Evolutionary conservation across 345 rosid genomes (phyloP).

Genomic region (Lumnitzera littorea): DNA sequence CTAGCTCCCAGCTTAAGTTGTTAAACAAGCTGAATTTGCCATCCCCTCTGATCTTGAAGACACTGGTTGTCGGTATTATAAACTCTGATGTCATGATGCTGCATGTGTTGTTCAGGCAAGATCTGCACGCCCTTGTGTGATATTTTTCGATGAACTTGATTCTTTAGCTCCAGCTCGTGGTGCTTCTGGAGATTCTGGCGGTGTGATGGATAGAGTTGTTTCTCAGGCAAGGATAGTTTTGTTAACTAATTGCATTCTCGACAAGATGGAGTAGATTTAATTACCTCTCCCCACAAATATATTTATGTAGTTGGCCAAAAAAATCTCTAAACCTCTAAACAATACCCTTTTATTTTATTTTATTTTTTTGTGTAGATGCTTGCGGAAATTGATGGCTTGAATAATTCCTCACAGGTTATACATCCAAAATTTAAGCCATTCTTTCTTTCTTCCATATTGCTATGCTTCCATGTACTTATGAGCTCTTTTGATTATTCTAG

Average conservation of each 20-base stretch:
- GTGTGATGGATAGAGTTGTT: constrained; percentile 98
- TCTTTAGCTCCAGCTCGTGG: constrained; percentile 99
- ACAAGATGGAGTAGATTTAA: background rate
- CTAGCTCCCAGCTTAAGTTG: background rate
- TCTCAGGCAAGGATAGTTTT: constrained; percentile 57
- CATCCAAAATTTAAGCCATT: constrained; percentile 3
- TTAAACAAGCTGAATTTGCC: constrained; percentile 1
- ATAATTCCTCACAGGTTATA: constrained; percentile 70
- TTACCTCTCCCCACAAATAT: background rate
- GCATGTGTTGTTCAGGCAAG: constrained; percentile 57
- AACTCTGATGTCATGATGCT: too few species aligned
- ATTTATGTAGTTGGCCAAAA: background rate
- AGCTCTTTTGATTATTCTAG: constrained; percentile 17
- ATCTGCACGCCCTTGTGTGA: constrained; percentile 92
- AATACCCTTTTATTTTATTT: background rate
- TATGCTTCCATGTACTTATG: background rate
- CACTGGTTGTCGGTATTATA: too few species aligned
- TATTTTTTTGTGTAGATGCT: constrained; percentile 50
- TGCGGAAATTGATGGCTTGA: constrained; percentile 95
- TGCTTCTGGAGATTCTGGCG: constrained; percentile 98
- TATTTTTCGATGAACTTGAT: constrained; percentile 97
- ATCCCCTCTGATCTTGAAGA: too few species aligned
- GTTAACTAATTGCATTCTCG: background rate
- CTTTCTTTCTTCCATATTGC: constrained; percentile 6
- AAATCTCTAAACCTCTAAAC: background rate